A percentile compares a stretch with the other conserved stretches of the same genome.
These are phyloP conservation scores for Lasiodiplodia hormozganensis DNA, from an alignment of 2,329 filamentous ascomycete genomes.

Conservation along the genomic window DNA sequence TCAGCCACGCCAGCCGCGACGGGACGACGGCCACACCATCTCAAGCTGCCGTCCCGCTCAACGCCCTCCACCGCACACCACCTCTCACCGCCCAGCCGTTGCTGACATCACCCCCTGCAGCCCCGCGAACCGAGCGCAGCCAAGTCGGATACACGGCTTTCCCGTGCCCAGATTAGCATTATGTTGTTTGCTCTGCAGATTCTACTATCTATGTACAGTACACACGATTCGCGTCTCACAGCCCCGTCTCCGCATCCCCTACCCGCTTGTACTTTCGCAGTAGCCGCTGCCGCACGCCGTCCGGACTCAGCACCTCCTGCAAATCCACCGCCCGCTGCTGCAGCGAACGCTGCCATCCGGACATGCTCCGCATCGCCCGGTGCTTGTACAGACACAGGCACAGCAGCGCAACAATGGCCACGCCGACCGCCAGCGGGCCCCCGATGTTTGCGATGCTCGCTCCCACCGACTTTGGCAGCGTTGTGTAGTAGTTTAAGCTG, in stretches of 20 bases:
- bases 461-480: conserved; percentile 23
- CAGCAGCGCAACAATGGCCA: conserved; percentile 20
- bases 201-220: background rate
- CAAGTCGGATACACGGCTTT: conserved; percentile 17
- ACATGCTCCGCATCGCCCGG: conserved; percentile 29
- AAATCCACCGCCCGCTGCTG: conserved; percentile 24
- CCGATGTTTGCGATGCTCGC: conserved; percentile 26
- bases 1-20: conserved; percentile 1
- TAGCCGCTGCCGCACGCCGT: conserved; percentile 21
- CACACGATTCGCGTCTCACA: background rate
- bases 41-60: background rate
- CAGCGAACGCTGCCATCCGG: conserved; percentile 27
- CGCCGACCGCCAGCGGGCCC: conserved; percentile 18
- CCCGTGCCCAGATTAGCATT: conserved; percentile 18
- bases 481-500: conserved; percentile 28
- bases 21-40: background rate
- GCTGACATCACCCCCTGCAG: conserved; percentile 16
- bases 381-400: conserved; percentile 28
- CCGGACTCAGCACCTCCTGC: conserved; percentile 25
- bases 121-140: background rate
- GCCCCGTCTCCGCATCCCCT: conserved; percentile 23
- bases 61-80: background rate
- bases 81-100: background rate
- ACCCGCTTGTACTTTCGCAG: conserved; percentile 25
- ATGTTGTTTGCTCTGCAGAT: conserved; percentile 5